Evolutionary conservation across 306 rosid genomes (phyloP), one percentile per base, ranked within the genome.

Genomic region (Medicago arabica): DNA sequence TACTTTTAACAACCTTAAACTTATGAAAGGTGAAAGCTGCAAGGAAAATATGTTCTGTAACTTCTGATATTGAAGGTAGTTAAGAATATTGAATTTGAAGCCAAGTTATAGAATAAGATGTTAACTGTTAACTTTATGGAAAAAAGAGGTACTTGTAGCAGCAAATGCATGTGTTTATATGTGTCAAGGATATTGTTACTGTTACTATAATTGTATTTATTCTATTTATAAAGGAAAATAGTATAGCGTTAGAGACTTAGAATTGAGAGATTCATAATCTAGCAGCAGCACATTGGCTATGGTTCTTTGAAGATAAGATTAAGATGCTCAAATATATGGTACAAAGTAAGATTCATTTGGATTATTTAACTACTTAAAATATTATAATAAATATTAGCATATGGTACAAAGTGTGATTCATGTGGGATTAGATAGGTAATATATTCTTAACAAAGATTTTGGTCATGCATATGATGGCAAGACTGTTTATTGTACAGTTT

Each of bases 371-470:
- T 51, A 55, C 38, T 76, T 66, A 6, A 62, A 14, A 50, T 72
- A 67, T 80, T 65, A 82, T 21, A 77, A 82, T 59, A 51, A 31
- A 63, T 31, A 59, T 28, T 23, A 51, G 39, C 51, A 78, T 55
- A 38, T 6, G 55, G 80, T 28, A 44, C 65, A 66, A 71, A 84
- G 80, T 12, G 81, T 69, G 89, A 84, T 90, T 77, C 79, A 86
- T 36, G 82, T 76, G 61, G 66, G 84, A 84, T 86, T 87, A 84
- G 85, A 83, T 12, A 41, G 80, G 73, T 74, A 67, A 86, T 76
- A 76, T 72, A 76, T 79, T 58, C 64, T 23, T 58, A 58, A 58
- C 38, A 58, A 58, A 58, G 64, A 58, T 16, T 82, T 84, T 89
- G 73, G 85, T 75, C 67, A 60, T 53, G 64, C 7, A 46, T 38